These are phyloP conservation scores for Nemophila menziesii DNA, from an alignment of 257 asterid species.

Conservation along the genomic window DNA sequence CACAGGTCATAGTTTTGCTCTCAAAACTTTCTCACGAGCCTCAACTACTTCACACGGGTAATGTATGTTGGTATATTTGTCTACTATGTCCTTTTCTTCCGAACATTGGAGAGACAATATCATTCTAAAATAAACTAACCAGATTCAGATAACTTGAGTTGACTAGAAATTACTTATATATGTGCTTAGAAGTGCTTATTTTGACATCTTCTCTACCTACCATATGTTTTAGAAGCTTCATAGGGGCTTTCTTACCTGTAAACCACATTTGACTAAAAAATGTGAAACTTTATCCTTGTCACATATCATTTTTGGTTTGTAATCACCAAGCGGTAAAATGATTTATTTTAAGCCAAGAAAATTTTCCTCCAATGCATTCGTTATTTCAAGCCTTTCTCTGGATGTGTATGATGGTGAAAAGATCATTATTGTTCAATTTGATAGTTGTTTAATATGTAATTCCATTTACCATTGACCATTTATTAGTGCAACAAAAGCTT, in stretches of 20 bases:
- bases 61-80: slow-evolving; percentile 9
- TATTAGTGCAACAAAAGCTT: background rate
- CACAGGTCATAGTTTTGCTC: slow-evolving; percentile 77
- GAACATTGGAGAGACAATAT: background rate
- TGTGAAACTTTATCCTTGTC: background rate
- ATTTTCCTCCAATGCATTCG: background rate
- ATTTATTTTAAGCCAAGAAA: background rate
- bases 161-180: background rate
- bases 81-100: slow-evolving; percentile 2
- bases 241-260: background rate
- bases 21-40: slow-evolving; percentile 89
- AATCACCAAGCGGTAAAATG: too few relatives aligned
- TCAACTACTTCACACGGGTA: slow-evolving; percentile 95
- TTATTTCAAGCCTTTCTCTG: background rate
- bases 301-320: background rate
- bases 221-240: background rate
- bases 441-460: background rate
- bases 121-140: too few relatives aligned
- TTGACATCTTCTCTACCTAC: background rate
- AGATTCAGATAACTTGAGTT: too few relatives aligned
- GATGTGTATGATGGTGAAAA: too few relatives aligned
- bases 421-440: background rate
- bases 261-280: background rate
- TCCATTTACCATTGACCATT: background rate
- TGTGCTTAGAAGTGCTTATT: background rate